These are phyloP conservation scores for Penicillium sp. DNA, from an alignment of 2,329 filamentous ascomycete species.

Conservation along the genomic window DNA sequence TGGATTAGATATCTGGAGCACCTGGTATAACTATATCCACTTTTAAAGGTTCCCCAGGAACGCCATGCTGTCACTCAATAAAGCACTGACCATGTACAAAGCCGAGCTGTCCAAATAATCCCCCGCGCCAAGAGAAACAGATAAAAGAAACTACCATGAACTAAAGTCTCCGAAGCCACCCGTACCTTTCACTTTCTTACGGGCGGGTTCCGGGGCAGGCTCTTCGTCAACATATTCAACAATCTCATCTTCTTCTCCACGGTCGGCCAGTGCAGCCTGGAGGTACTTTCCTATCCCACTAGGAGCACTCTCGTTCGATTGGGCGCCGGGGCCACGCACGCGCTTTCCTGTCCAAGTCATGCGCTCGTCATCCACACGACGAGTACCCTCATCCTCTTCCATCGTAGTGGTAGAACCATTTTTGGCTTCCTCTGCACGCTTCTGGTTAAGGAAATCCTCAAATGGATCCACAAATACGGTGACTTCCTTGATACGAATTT, in stretches of 20 bases:
- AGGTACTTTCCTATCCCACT: slow-evolving; percentile 79
- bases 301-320: slow-evolving; percentile 47
- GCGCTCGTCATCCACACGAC: slow-evolving; percentile 71
- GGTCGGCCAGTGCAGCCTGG: slow-evolving; percentile 55
- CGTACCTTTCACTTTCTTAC: slow-evolving; percentile 71
- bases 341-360: slow-evolving; percentile 97
- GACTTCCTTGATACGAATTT: slow-evolving; percentile 78
- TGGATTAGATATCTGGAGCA: too few species aligned
- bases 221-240: slow-evolving; percentile 62
- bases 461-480: slow-evolving; percentile 92
- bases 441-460: slow-evolving; percentile 82
- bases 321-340: slow-evolving; percentile 66
- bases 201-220: slow-evolving; percentile 65
- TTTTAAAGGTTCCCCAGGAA: background rate
- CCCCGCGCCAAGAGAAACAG: background rate
- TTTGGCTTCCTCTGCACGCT: slow-evolving; percentile 60
- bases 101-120: background rate
- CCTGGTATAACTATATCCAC: background rate
- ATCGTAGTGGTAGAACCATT: slow-evolving; percentile 38
- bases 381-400: slow-evolving; percentile 28
- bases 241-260: slow-evolving; percentile 56
- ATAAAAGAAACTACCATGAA: slow-evolving; percentile 62
- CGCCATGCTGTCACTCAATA: background rate
- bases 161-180: slow-evolving; percentile 95
- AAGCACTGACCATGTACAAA: background rate